phyloP scores from a whole-genome alignment of 2,329 filamentous ascomycete genomes.

The Stagonosporopsis chrysanthemi region DNA sequence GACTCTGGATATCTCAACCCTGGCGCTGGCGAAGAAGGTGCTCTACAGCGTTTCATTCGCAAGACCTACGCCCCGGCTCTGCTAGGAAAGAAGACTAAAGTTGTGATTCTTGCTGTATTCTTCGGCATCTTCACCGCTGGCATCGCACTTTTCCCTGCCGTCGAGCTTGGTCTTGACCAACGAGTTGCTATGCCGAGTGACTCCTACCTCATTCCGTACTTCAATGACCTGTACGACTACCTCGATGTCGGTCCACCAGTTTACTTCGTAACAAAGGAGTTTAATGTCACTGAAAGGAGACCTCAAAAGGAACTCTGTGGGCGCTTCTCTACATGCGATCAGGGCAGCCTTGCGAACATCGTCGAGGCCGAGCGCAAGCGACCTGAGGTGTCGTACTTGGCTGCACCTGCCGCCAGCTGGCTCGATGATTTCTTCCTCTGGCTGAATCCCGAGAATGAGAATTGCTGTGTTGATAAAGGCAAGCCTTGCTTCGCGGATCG shows the following conservation, averaged over 20 bases:
- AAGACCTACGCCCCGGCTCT: slow-evolving; percentile 86
- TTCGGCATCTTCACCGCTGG: slow-evolving; percentile 86
- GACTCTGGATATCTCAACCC: slow-evolving; percentile 71
- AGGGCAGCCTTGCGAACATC: slow-evolving; percentile 84
- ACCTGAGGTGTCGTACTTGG: slow-evolving; percentile 84
- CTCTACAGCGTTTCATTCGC: slow-evolving; percentile 86
- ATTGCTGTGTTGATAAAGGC: slow-evolving; percentile 69
- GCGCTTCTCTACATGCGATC: slow-evolving; percentile 86
- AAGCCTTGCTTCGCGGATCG: slow-evolving; percentile 81
- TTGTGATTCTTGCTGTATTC: slow-evolving; percentile 79
- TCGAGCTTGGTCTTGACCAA: slow-evolving; percentile 90
- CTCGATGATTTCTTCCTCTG: slow-evolving; percentile 96
- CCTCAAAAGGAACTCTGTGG: slow-evolving; percentile 90
- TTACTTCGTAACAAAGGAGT: slow-evolving; percentile 87
- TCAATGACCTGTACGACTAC: slow-evolving; percentile 94
- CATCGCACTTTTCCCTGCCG: slow-evolving; percentile 81
- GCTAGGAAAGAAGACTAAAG: slow-evolving; percentile 81
- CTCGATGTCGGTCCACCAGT: slow-evolving; percentile 91
- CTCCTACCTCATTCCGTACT: slow-evolving; percentile 95
- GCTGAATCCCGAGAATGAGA: slow-evolving; percentile 79
- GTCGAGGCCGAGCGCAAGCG: slow-evolving; percentile 94
- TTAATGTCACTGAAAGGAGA: slow-evolving; percentile 77
- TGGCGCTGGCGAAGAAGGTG: slow-evolving; percentile 82
- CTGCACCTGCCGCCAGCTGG: slow-evolving; percentile 91
- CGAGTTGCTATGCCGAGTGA: slow-evolving; percentile 91